Evolutionary conservation across 2,329 filamentous ascomycete species (phyloP).

Genomic region (Aspergillus unguis): DNA sequence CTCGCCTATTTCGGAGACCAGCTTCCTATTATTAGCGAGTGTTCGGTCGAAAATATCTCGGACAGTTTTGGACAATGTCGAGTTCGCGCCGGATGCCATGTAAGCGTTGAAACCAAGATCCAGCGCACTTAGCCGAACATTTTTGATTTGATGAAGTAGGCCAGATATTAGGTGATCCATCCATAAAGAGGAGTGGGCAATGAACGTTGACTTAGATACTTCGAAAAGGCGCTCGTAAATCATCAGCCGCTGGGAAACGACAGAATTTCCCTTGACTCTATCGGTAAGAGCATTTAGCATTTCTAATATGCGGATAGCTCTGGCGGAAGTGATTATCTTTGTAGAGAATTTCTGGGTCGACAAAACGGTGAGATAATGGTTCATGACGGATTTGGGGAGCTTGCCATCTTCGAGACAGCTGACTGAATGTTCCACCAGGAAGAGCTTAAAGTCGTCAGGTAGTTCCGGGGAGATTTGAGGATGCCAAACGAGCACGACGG

Average conservation of each 20-base stretch:
- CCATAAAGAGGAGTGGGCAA: constrained; percentile 69
- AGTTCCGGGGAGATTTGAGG: constrained; percentile 67
- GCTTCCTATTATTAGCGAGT: constrained; percentile 55
- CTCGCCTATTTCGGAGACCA: constrained; percentile 66
- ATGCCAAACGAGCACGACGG: constrained; percentile 73
- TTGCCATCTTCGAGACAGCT: constrained; percentile 65
- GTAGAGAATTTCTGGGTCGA: constrained; percentile 74
- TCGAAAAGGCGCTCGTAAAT: constrained; percentile 76
- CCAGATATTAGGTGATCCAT: constrained; percentile 76
- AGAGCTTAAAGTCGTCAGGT: constrained; percentile 72
- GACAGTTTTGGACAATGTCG: constrained; percentile 63
- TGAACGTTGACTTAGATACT: constrained; percentile 69
- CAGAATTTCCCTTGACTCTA: constrained; percentile 73
- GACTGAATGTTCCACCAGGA: constrained; percentile 78
- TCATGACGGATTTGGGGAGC: constrained; percentile 72
- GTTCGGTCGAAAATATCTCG: constrained; percentile 51
- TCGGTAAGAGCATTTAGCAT: constrained; percentile 70
- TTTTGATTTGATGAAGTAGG: constrained; percentile 73
- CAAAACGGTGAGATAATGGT: constrained; percentile 75
- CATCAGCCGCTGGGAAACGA: constrained; percentile 70
- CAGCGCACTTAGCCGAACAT: constrained; percentile 73
- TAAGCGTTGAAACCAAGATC: constrained; percentile 69
- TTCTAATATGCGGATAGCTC: constrained; percentile 67
- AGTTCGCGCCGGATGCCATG: constrained; percentile 66
- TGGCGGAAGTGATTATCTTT: constrained; percentile 69